Percentiles rank a stretch among this genome's conserved stretches.
Conservation (phyloP, 139 green algal genomes). For the Protoeuglena noctilucae region DNA sequence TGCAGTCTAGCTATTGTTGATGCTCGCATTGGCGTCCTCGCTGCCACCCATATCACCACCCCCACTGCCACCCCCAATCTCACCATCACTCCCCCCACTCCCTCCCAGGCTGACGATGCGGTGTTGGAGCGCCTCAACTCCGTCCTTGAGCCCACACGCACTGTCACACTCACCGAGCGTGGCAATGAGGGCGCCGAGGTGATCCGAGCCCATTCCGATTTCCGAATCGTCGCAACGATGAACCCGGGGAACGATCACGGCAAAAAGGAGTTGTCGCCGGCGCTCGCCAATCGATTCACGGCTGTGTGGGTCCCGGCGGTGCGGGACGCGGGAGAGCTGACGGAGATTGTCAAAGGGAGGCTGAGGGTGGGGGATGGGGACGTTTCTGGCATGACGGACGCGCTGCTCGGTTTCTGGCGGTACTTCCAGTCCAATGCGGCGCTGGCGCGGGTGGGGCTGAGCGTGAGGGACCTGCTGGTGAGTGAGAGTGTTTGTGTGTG, state of each 20-base stretch:
- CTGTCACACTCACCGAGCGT: conserved; percentile 83
- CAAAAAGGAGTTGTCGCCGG: conserved; percentile 96
- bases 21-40: too few relatives aligned
- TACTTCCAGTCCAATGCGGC: conserved; percentile 1
- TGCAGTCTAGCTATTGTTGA: too few relatives aligned
- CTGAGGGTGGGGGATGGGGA: background rate
- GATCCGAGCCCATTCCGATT: conserved; percentile 57
- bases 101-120: conserved; percentile 93
- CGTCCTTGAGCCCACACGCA: conserved; percentile 80
- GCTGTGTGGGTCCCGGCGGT: conserved; percentile 38
- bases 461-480: background rate
- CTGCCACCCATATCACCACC: too few relatives aligned
- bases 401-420: conserved; percentile 5
- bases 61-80: too few relatives aligned
- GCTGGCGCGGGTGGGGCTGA: background rate
- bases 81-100: too few relatives aligned
- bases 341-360: too few relatives aligned
- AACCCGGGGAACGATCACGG: conserved; percentile 87
- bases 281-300: conserved; percentile 87
- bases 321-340: conserved; percentile 21
- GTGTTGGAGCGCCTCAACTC: conserved; percentile 95
- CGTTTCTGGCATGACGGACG: background rate
- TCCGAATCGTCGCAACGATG: conserved; percentile 91
- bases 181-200: conserved; percentile 62
- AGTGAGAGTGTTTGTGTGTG: too few relatives aligned